phyloP scores from a whole-genome alignment of 2,329 filamentous ascomycete genomes.

The Cordyceps sp. region DNA sequence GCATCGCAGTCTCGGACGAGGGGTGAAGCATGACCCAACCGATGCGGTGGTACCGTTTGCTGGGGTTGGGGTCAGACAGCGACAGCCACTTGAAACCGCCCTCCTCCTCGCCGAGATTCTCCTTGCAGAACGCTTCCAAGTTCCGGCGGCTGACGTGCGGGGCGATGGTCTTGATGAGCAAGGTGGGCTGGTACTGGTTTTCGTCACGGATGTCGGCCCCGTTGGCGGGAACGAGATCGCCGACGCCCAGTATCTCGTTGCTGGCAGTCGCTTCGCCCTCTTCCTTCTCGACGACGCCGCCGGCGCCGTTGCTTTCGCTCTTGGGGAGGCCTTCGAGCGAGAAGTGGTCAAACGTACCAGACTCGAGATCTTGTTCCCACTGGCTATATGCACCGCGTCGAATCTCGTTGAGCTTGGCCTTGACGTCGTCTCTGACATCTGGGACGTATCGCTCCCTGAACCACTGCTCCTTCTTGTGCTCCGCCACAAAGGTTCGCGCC shows the following conservation, averaged over 20 bases:
- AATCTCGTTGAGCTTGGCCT: slow-evolving; percentile 61
- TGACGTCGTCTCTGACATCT: slow-evolving; percentile 61
- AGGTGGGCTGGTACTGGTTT: slow-evolving; percentile 70
- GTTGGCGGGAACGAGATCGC: slow-evolving; percentile 70
- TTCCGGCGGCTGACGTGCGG: slow-evolving; percentile 90
- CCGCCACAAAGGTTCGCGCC: slow-evolving; percentile 76
- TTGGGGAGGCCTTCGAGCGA: slow-evolving; percentile 89
- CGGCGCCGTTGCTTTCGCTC: slow-evolving; percentile 74
- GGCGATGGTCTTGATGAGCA: slow-evolving; percentile 95
- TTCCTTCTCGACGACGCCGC: slow-evolving; percentile 79
- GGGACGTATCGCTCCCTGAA: slow-evolving; percentile 89
- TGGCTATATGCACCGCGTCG: slow-evolving; percentile 64
- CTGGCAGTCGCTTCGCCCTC: slow-evolving; percentile 85
- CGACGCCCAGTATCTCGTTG: slow-evolving; percentile 83
- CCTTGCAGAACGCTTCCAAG: slow-evolving; percentile 84
- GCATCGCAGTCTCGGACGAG: slow-evolving; percentile 46
- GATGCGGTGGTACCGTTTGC: slow-evolving; percentile 93
- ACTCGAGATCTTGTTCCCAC: slow-evolving; percentile 78
- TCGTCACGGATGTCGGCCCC: slow-evolving; percentile 84
- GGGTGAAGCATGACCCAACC: slow-evolving; percentile 96
- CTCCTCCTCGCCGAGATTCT: slow-evolving; percentile 78
- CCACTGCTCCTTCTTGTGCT: slow-evolving; percentile 94
- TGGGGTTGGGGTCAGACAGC: slow-evolving; percentile 88
- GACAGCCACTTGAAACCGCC: slow-evolving; percentile 94
- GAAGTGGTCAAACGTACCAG: slow-evolving; percentile 82